Percentiles rank a stretch among this genome's conserved stretches.
These are phyloP conservation scores for Acanthamoeba culbertsoni DNA, from an alignment of 208 protist genomes.

Conservation along the genomic window DNA sequence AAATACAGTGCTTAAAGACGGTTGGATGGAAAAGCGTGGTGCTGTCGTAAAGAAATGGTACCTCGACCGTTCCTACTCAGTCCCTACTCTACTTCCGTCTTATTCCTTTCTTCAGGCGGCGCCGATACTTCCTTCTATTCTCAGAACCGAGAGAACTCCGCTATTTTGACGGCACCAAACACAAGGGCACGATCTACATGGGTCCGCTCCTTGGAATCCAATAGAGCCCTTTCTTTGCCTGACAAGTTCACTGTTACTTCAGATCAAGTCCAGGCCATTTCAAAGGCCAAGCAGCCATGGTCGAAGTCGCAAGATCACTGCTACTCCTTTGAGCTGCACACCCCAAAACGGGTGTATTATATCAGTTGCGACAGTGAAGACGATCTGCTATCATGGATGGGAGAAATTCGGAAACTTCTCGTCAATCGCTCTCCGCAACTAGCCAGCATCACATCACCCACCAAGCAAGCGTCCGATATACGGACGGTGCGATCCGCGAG, in stretches of 20 bases:
- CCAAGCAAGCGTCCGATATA: not conserved
- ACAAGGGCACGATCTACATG: slow-evolving; percentile 6
- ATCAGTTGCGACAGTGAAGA: slow-evolving; percentile 42
- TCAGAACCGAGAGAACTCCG: not conserved
- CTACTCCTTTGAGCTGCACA: slow-evolving; percentile 39
- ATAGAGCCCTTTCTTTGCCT: not conserved
- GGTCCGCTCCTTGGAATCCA: not conserved
- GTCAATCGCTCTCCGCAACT: not conserved
- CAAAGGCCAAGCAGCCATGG: not conserved
- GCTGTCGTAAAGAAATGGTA: not conserved
- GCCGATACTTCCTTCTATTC: not conserved
- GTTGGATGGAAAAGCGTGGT: slow-evolving; percentile 21
- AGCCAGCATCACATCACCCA: not conserved
- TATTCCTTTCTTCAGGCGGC: not conserved
- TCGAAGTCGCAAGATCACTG: slow-evolving; percentile 19
- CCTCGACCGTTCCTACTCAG: not conserved
- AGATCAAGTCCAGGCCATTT: not conserved
- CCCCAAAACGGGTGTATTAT: slow-evolving; percentile 1
- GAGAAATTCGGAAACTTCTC: not conserved
- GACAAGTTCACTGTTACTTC: not conserved
- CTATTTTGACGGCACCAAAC: not conserved
- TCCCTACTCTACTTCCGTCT: not conserved
- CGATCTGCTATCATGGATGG: slow-evolving; percentile 32
- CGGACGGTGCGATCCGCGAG: not conserved
- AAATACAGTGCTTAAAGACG: not conserved